A percentile compares a stretch with the other conserved stretches of the same genome.
Conservation (phyloP, 495 filamentous ascomycete genomes). For the Immersiella caudata region DNA sequence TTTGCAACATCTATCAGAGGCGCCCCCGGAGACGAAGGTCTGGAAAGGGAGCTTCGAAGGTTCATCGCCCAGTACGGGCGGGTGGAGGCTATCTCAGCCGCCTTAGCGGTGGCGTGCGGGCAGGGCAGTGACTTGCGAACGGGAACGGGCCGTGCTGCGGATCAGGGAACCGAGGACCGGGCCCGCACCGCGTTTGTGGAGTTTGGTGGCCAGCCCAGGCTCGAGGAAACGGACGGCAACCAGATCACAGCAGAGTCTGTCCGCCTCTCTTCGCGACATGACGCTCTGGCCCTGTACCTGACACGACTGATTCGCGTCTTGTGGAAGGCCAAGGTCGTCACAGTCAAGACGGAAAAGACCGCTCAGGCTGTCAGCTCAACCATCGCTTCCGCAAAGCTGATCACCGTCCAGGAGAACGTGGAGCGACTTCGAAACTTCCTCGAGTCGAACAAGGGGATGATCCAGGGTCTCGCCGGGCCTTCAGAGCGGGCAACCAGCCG, state of each 20-base stretch:
- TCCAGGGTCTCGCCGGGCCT: slow-evolving; percentile 87
- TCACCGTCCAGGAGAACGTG: slow-evolving; percentile 76
- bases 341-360: slow-evolving; percentile 38
- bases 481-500: slow-evolving; percentile 74
- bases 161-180: slow-evolving; percentile 77
- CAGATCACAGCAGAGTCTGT: slow-evolving; percentile 72
- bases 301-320: slow-evolving; percentile 79
- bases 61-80: slow-evolving; percentile 84
- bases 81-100: slow-evolving; percentile 82
- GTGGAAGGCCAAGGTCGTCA: slow-evolving; percentile 69
- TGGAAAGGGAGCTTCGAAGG: slow-evolving; percentile 76
- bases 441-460: slow-evolving; percentile 79
- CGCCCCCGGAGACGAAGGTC: slow-evolving; percentile 74
- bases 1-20: slow-evolving; percentile 77
- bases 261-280: slow-evolving; percentile 82
- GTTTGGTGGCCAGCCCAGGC: slow-evolving; percentile 77
- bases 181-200: slow-evolving; percentile 88
- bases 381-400: slow-evolving; percentile 65
- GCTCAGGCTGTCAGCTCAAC: slow-evolving; percentile 63
- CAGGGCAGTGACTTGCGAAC: slow-evolving; percentile 76
- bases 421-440: slow-evolving; percentile 79
- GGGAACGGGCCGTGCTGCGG: slow-evolving; percentile 71
- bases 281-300: slow-evolving; percentile 85
- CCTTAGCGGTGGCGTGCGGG: slow-evolving; percentile 94
- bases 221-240: slow-evolving; percentile 74